Evolutionary conservation across 2,329 filamentous ascomycete species (phyloP), one percentile per base, ranked within the genome.

Genomic region (Coleophoma crateriformis): DNA sequence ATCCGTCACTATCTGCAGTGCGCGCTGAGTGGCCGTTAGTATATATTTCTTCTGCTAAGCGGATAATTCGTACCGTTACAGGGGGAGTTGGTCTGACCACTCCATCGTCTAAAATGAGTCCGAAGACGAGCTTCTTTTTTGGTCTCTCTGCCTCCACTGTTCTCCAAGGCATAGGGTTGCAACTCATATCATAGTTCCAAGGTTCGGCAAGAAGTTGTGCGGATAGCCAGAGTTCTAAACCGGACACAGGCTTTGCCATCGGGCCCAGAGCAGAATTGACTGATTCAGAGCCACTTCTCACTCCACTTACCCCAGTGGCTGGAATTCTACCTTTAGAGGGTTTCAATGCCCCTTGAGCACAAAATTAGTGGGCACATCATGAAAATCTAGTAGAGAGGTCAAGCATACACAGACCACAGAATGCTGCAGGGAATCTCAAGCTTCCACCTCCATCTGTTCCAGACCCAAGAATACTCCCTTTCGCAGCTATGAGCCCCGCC

Each of bases 81-180:
- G 45, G 45, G 6, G 45, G 45, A 22, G 33, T 34, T 37, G 45
- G 45, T 14, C 38, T 46, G 11, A 46, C 45, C 20, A 46, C 33
- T 13, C 45, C 2, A 65, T 64, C 42, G 82, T 71, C 1, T 67
- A 74, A 72, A 45, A 81, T 66, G 2, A 81, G 70, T 0, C 74
- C 83, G 15, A 86, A 70, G 55, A 75, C 79, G 3, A 84, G 66
- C 53, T 74, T 78, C 63, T 63, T 4, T 66, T 67, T 0, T 22
- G 15, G 39, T 35, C 15, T 14, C n/a, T 17, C 17, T 19, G 33
- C 17, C 66, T 67, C 33, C n/a, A 33, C 49, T 19, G 58, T 54
- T 27, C 51, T 56, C 76, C 77, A 81, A 0, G 75, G 73, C 3
- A 79, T 69, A 1, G 73, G 73, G 1, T 77, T 57, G 46, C 72